phyloP scores from a whole-genome alignment of 2,329 filamentous ascomycete genomes.

The Calonectria honghensis region DNA sequence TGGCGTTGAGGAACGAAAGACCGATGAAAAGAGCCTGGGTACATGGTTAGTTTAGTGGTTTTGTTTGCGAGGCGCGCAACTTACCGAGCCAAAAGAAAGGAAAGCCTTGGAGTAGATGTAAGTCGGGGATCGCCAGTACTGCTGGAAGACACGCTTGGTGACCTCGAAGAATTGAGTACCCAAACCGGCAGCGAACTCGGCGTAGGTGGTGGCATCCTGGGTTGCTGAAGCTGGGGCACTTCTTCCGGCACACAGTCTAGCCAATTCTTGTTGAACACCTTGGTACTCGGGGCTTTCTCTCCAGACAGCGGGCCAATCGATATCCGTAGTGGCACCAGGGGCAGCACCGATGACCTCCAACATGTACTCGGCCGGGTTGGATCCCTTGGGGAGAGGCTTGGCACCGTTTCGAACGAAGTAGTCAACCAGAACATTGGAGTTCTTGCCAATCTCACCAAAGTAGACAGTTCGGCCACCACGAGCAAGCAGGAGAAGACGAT shows the following conservation, averaged over 20 bases:
- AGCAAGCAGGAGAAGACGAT: slow-evolving; percentile 76
- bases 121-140: slow-evolving; percentile 85
- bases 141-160: slow-evolving; percentile 80
- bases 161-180: slow-evolving; percentile 75
- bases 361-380: slow-evolving; percentile 82
- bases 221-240: slow-evolving; percentile 49
- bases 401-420: slow-evolving; percentile 80
- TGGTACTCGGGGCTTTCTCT: slow-evolving; percentile 56
- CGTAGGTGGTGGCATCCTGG: slow-evolving; percentile 55
- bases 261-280: slow-evolving; percentile 57
- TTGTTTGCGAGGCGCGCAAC: neutral
- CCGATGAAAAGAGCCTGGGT: slow-evolving; percentile 76
- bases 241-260: slow-evolving; percentile 44
- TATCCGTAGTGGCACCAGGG: slow-evolving; percentile 66
- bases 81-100: slow-evolving; percentile 68
- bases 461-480: slow-evolving; percentile 77
- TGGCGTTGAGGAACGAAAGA: slow-evolving; percentile 78
- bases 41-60: neutral
- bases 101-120: slow-evolving; percentile 84
- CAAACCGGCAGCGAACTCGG: slow-evolving; percentile 83
- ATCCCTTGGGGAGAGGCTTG: slow-evolving; percentile 67
- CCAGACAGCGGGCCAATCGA: slow-evolving; percentile 63
- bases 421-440: slow-evolving; percentile 61
- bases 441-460: slow-evolving; percentile 74
- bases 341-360: slow-evolving; percentile 67